Conservation (phyloP, 2,329 filamentous ascomycete genomes). For the Fusarium oxysporum region DNA sequence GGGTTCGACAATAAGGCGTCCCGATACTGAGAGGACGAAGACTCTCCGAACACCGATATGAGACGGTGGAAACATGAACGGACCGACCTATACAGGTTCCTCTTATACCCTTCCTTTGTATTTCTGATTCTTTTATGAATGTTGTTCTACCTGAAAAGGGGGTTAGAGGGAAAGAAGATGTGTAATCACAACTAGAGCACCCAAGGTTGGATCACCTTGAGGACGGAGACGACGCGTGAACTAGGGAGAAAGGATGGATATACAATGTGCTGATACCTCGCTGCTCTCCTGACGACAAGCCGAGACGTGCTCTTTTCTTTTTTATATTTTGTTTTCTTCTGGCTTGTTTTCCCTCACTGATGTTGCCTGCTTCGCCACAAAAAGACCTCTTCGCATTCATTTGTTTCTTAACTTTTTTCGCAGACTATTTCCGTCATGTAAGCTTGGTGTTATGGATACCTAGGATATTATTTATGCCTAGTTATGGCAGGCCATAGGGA, state of each 20-base stretch:
- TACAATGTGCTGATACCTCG: slow-evolving; percentile 43
- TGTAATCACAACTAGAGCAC: slow-evolving; percentile 24
- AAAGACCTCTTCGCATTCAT: slow-evolving; percentile 11
- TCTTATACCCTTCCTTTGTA: slow-evolving; percentile 15
- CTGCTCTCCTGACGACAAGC: slow-evolving; percentile 18
- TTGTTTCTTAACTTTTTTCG: slow-evolving; percentile 23
- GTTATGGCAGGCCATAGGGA: slow-evolving; percentile 24
- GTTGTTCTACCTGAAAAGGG: neutral
- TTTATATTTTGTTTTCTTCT: slow-evolving; percentile 7
- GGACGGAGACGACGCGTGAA: neutral
- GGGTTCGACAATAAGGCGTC: slow-evolving; percentile 35
- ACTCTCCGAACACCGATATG: slow-evolving; percentile 19
- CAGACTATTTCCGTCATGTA: slow-evolving; percentile 35
- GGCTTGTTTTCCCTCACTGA: slow-evolving; percentile 1
- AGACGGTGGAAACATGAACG: slow-evolving; percentile 10
- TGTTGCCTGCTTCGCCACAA: neutral
- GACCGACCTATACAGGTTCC: slow-evolving; percentile 7
- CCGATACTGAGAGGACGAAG: slow-evolving; percentile 10
- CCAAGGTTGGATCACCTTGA: slow-evolving; percentile 27
- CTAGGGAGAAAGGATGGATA: slow-evolving; percentile 16
- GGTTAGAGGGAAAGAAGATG: slow-evolving; percentile 5
- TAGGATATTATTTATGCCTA: slow-evolving; percentile 40
- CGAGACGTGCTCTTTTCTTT: slow-evolving; percentile 15
- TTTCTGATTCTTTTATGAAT: slow-evolving; percentile 20
- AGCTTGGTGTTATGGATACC: slow-evolving; percentile 54